These are phyloP conservation scores for Podospora fimiseda DNA, from an alignment of 495 filamentous ascomycete species.

Conservation along the genomic window DNA sequence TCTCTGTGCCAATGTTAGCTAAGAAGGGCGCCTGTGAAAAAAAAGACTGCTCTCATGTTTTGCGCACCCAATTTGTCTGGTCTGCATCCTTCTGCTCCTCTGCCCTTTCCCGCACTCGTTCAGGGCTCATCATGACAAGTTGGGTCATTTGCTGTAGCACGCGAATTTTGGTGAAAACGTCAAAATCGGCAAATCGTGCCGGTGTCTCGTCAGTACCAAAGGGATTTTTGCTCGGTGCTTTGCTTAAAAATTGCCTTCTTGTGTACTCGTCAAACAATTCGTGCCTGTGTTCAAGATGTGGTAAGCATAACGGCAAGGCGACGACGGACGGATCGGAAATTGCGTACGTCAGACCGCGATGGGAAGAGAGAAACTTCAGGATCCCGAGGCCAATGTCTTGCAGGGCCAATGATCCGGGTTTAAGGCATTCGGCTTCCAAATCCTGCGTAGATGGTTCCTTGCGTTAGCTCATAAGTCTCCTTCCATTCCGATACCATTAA, in stretches of 20 bases:
- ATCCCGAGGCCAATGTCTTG: constrained; percentile 79
- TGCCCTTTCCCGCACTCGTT: constrained; percentile 80
- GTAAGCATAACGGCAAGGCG: constrained; percentile 12
- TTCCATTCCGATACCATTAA: neutral
- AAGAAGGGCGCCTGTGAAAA: neutral
- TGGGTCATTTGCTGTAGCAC: constrained; percentile 86
- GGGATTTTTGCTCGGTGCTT: constrained; percentile 74
- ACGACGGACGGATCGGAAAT: constrained; percentile 1
- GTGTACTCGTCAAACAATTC: constrained; percentile 95
- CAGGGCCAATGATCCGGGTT: constrained; percentile 65
- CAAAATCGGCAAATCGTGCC: constrained; percentile 69
- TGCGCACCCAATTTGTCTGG: constrained; percentile 74
- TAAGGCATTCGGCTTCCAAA: constrained; percentile 81
- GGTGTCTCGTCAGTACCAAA: constrained; percentile 76
- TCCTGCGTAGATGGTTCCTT: too few relatives aligned
- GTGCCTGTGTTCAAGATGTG: constrained; percentile 41
- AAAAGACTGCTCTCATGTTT: neutral
- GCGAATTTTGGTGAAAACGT: constrained; percentile 79
- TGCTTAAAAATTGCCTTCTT: constrained; percentile 78
- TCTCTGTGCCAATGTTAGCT: constrained; percentile 51
- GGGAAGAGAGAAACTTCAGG: constrained; percentile 89
- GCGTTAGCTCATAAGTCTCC: too few relatives aligned
- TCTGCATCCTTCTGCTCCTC: constrained; percentile 73
- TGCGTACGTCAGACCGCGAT: constrained; percentile 81
- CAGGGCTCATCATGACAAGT: constrained; percentile 81